Evolutionary conservation across 169 alveolate genomes (phyloP), one percentile per base, ranked within the genome.

Genomic region (Cyclospora cayetanensis): DNA sequence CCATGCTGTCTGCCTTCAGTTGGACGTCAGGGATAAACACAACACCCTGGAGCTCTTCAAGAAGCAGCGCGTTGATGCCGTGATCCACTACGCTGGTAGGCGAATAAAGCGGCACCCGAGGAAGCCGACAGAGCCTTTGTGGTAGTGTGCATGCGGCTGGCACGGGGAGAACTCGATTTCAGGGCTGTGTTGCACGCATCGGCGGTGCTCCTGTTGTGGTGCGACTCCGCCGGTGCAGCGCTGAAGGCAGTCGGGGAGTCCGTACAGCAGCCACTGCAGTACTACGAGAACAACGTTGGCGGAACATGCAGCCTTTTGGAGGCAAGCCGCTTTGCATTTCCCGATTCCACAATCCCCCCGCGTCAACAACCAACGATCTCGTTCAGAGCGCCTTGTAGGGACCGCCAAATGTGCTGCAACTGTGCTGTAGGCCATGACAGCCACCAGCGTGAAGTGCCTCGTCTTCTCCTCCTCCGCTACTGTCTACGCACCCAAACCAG

Each of bases 241-340:
- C 93, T 94, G 74, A 98, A 97, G 92, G 98, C 99, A 2, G 99
- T 97, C 5, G 99, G 98, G 22, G 98, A 97, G 93, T 95, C 98
- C 18, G 97, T 97, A 25, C 93, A 94, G 84, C 93, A 96, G 55
- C 99, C 99, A 3, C 89, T 98, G 63, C 91, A 77, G 93, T 98
- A 98, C 94, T 98, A 97, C 87, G 95, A 96, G 82, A 97, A 96
- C 93, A 98, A 98, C 95, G 95, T 98, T 11, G 95, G 94, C 20
- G 98, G 98, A 29, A 96, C 98, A n/a, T 55, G 97, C 41, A 94
- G 93, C 31, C 92, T 98, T 53, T 91, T 97, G 63, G 93, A 91
- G 92, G 92, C 53, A 35, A 27, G 74, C 55, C 72, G 15, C n/a
- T n/a, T n/a, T n/a, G 89, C 35, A 37, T 1, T 3, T 42, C 1